These are phyloP conservation scores for Annulohypoxylon moriforme DNA, from an alignment of 495 filamentous ascomycete species.

Conservation along the genomic window DNA sequence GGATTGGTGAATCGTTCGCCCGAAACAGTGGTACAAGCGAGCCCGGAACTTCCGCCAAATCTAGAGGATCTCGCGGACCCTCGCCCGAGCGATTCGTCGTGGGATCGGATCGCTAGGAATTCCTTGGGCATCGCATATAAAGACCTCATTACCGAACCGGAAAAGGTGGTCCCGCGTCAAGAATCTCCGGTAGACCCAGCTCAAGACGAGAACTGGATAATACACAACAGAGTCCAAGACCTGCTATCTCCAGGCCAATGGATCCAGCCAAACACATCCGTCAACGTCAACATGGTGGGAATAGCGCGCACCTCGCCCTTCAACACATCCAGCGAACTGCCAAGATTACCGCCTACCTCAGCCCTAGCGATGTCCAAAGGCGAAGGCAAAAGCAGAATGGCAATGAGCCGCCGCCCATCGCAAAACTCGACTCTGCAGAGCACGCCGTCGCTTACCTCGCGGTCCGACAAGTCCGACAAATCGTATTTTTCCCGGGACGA, in stretches of 20 bases:
- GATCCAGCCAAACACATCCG: constrained; percentile 28
- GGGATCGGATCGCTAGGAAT: constrained; percentile 41
- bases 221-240: constrained; percentile 15
- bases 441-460: constrained; percentile 35
- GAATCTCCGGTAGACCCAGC: constrained; percentile 8
- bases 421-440: constrained; percentile 19
- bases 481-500: constrained; percentile 33
- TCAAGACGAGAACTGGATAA: constrained; percentile 41
- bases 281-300: constrained; percentile 36
- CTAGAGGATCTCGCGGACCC: constrained; percentile 5
- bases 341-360: constrained; percentile 29
- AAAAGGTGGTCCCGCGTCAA: not conserved
- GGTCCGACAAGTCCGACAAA: constrained; percentile 23
- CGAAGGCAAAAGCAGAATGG: constrained; percentile 15
- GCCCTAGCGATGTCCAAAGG: constrained; percentile 12
- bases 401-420: constrained; percentile 15
- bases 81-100: constrained; percentile 27
- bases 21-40: constrained; percentile 10
- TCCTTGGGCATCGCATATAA: constrained; percentile 52
- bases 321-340: constrained; percentile 29
- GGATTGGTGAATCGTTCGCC: constrained; percentile 21
- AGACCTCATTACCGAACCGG: constrained; percentile 41
- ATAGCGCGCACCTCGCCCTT: constrained; percentile 29
- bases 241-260: constrained; percentile 40
- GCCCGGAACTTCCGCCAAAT: constrained; percentile 12